Base-by-base conservation (phyloP, 768 basidiomycete species). In the Tulasnella sp. region DNA sequence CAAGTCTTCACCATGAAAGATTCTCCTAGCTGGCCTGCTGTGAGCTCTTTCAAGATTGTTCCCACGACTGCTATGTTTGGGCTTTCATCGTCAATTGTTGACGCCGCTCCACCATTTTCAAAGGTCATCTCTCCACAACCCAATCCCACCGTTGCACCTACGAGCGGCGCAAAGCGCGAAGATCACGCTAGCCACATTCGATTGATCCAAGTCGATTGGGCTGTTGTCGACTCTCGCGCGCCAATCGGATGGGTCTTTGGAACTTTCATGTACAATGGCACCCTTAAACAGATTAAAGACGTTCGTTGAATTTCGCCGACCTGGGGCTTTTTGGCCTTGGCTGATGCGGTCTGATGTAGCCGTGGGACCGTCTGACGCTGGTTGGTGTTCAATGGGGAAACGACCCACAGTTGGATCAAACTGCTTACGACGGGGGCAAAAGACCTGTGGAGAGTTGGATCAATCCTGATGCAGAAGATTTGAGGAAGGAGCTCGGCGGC, bases 211-310 rank as follows among this genome's bases (percentile, higher is more conserved):
- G 51, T 53, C 22, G 52, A 53, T 25, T 53, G 52, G 52, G 52
- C 52, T 2, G 42, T 41, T 1, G 52, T 53, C 31, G 52, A 53
- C 52, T 15, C 31, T 0, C 34, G 52, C 3, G 17, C 52, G 1
- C 52, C 52, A 2, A 53, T 53, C 25, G 52, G 52, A 30, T 53
- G 52, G 52, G 52, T 53, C 52, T 53, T 53, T 21, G 52, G 52
- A 1, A 53, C 52, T 0, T 53, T 38, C 25, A 53, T 53, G 52
- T 53, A 53, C 34, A 22, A 53, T 25, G 34, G 15, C 29, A 38
- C 4, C 12, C 24, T 31, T 31, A 25, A 53, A 41, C 15, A 53
- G 19, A 53, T 31, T 34, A 22, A 1, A n/a, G 52, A 53, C 19
- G 52, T 53, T 21, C n/a, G 52, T 19, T 19, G n/a, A 19, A 19